Conservation (phyloP, 495 filamentous ascomycete genomes). For the Penicillium macrosclerotiorum region DNA sequence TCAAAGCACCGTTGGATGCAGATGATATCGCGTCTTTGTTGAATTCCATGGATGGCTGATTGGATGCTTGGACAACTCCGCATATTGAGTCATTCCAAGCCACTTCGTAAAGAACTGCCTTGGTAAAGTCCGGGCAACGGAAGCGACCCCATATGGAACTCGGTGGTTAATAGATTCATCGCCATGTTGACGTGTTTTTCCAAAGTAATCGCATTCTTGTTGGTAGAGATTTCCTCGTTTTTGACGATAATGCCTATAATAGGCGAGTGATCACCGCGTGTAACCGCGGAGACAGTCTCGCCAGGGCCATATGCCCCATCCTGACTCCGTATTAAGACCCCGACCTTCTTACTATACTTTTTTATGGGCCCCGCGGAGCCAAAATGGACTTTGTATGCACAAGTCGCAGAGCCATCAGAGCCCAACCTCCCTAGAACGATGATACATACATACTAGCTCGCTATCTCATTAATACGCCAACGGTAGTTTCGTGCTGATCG, state of each 20-base stretch:
- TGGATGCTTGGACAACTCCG: not conserved
- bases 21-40: not conserved
- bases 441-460: no score
- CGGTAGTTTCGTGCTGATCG: not conserved
- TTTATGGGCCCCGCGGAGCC: no score
- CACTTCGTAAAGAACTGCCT: conserved; percentile 9
- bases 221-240: no score
- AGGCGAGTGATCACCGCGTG: not conserved
- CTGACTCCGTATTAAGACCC: not conserved
- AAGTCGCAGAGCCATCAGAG: not conserved
- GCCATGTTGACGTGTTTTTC: no score
- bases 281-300: conserved; percentile 1
- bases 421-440: not conserved
- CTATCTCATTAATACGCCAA: no score
- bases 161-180: no score
- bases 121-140: not conserved
- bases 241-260: not conserved
- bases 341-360: not conserved
- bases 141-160: no score
- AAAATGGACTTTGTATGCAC: not conserved
- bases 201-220: no score
- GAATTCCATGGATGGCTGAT: not conserved
- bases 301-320: not conserved
- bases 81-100: conserved; percentile 8
- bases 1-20: conserved; percentile 2